Conservation (phyloP, 768 basidiomycete genomes). For the Hemileccinum rubropunctum region DNA sequence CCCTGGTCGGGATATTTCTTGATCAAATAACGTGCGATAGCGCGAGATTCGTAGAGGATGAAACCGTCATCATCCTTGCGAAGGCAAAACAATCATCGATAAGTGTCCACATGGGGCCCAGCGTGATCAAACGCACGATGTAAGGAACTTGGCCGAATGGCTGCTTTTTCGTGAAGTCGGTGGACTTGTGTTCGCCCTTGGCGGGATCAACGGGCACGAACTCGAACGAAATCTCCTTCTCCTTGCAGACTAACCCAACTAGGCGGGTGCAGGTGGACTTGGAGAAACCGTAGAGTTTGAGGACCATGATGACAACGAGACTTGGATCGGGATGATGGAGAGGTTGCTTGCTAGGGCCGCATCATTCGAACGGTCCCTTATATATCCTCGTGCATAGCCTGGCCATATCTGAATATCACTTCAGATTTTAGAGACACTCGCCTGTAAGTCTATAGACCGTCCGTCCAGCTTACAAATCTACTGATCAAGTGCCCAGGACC, state of each 20-base stretch:
- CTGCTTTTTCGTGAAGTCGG: conserved; percentile 45
- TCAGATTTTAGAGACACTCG: background rate
- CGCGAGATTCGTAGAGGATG: conserved; percentile 59
- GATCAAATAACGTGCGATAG: conserved; percentile 58
- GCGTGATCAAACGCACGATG: conserved; percentile 26
- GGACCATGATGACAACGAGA: conserved; percentile 27
- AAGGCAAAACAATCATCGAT: background rate
- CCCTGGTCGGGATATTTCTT: conserved; percentile 53
- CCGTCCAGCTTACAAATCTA: no score
- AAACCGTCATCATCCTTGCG: conserved; percentile 59
- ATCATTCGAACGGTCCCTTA: background rate
- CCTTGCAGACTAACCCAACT: conserved; percentile 50
- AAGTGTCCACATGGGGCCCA: background rate
- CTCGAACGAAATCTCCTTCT: conserved; percentile 57
- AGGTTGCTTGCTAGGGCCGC: background rate
- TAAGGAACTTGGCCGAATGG: conserved; percentile 58
- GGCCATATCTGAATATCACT: background rate
- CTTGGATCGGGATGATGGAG: background rate
- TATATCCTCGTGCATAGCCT: background rate
- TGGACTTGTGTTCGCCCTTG: conserved; percentile 45
- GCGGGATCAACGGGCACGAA: conserved; percentile 42
- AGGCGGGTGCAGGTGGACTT: conserved; percentile 49
- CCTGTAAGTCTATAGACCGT: background rate
- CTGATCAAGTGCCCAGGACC: no score
- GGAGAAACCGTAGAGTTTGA: conserved; percentile 35